Base-by-base conservation (phyloP, 768 basidiomycete genomes). In the Trametes sanguinea region DNA sequence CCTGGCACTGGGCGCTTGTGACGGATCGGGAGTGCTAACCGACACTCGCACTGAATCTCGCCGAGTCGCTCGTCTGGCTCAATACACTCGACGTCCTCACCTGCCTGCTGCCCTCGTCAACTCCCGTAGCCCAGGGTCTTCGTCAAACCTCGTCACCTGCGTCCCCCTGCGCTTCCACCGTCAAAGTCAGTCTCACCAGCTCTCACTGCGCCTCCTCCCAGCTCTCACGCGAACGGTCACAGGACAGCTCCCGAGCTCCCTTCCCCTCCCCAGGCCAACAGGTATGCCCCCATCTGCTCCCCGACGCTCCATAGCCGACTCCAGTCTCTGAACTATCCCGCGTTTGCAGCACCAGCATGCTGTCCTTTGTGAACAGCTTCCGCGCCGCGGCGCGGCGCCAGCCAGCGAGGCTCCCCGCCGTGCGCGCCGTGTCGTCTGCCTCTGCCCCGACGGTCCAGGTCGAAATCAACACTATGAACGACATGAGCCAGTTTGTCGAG, bases 351-450 rank as follows among this genome's bases (percentile, higher is more conserved):
- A 35, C 22, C n/a, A 16, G 32, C 39, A 66, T 66, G 65, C 29
- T 61, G 27, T 57, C 65, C 47, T 22, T 66, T 45, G 33, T 51
- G 6, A 51, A 45, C 60, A 45, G 53, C 35, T 56, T 67, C 51
- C 66, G 63, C 60, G 40, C 56, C 29, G 57, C 40, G 7, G 56
- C 54, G 53, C 62, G 63, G 39, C 60, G 51, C 60, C 54, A 61
- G 47, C 9, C 59, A 10, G 39, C 14, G 16, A 56, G 29, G 6
- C 16, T 43, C n/a, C 50, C 54, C 2, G 54, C 50, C 7, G 47
- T 56, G 4, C 62, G 62, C 22, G 51, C 62, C 8, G 27, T 59
- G 10, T 57, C 57, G 5, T 54, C 52, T 29, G 22, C 3, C 11
- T 32, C 55, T 5, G 45, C 39, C 14, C 35, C 16, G 33, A 4